Evolutionary conservation across 2,329 filamentous ascomycete species (phyloP), one percentile per base, ranked within the genome.

Genomic region (Aaosphaeria pasadenensis): DNA sequence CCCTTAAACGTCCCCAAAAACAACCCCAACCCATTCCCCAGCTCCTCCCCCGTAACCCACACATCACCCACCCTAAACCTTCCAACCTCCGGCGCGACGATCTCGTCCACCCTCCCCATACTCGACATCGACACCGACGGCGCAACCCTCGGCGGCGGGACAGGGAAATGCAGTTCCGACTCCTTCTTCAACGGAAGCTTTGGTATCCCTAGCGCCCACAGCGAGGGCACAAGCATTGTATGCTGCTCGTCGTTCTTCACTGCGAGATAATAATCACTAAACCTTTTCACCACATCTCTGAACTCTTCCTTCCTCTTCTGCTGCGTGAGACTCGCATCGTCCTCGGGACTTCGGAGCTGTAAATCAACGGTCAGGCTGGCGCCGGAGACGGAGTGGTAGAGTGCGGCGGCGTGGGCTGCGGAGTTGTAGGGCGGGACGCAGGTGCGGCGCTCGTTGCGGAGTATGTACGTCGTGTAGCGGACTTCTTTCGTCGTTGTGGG

Each of bases 41-140:
- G 56, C 47, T 77, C 74, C 46, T 77, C 74, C 0, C 74, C 74
- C 0, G 73, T 75, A 0, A 76, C 73, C 74, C 75, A 77, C 1
- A 73, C 72, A 9, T 71, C 53, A 2, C 62, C 42, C 0, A 70
- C 49, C 7, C 63, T 56, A 1, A 76, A 58, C 0, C 36, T 28
- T 11, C 39, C 39, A 17, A 7, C 53, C 3, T 48, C 52, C 1
- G 60, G 59, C 0, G 46, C 30, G 1, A 76, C 60, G 0, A 74
- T 59, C 6, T 52, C 47, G 24, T 77, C 73, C 2, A 74, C 49
- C 31, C 46, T 44, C 5, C 49, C 49, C 38, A 53, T 47, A n/a
- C 49, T 54, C 17, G 49, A 52, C 7, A 54, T 50, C 1, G 48
- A 54, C 7, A 52, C 51, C 1, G 49, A 52, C 5, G 49, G 46